Base-by-base conservation (phyloP, 768 basidiomycete genomes). In the Kockovaella imperatae region DNA sequence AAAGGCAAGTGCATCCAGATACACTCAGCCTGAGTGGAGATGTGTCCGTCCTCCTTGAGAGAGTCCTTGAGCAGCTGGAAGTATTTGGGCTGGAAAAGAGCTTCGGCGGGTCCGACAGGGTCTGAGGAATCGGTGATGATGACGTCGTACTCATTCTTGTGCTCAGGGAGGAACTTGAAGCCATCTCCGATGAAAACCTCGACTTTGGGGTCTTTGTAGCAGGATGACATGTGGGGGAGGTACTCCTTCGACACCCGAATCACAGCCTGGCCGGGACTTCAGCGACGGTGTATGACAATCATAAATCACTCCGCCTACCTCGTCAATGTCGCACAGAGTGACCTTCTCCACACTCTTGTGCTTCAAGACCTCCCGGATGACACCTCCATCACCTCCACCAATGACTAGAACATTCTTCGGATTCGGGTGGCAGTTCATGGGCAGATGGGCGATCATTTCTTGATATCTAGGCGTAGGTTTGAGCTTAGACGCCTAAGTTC, bases 121-220 rank as follows among this genome's bases (percentile, higher is more conserved):
- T 97, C 93, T 18, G 90, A 95, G 17, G 91, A 96, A 72, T 99
- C 93, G 54, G 93, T 99, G 75, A 99, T 86, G 76, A 99, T 97
- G 52, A 86, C 87, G 68, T 99, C 93, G 80, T 93, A 95, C 42
- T 81, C 81, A 41, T 80, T 75, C 59, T 83, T 79, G 74, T 93
- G 84, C 42, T 88, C 84, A 11, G 82, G 81, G 40, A 99, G 81
- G 77, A 91, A 97, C 71, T 89, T 86, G 82, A 96, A 95, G 36
- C 93, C 93, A 59, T 96, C 91, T 39, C 91, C 93, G 61, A 97
- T 80, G 74, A 79, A 76, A 44, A 96, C 84, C 39, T 59, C 59
- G 46, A 96, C 91, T 45, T 82, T 82, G 13, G 86, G 81, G 55
- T 86, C 83, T 31, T 77, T 72, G 53, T 93, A 80, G 32, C 93